Conservation (phyloP, 2,329 filamentous ascomycete genomes). For the Aspergillus sp. region DNA sequence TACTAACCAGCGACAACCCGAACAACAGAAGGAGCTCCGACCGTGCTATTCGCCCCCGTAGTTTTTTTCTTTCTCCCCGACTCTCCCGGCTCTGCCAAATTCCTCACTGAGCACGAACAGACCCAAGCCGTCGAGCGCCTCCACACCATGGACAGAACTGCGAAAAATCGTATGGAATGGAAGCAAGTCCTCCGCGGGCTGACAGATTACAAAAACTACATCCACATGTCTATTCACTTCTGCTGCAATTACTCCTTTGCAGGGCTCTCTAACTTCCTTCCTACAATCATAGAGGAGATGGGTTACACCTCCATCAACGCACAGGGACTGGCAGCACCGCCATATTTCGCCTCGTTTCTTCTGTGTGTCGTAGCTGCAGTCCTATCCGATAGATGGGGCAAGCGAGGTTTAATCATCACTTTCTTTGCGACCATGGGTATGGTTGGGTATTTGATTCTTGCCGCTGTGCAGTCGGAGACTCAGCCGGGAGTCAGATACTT, state of each 20-base stretch:
- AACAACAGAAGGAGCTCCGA: conserved; percentile 37
- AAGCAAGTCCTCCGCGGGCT: conserved; percentile 35
- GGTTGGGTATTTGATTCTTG: conserved; percentile 35
- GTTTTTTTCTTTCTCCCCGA: conserved; percentile 46
- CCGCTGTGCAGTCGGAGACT: conserved; percentile 21
- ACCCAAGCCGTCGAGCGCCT: conserved; percentile 52
- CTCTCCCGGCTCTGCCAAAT: conserved; percentile 41
- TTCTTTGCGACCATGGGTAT: conserved; percentile 22
- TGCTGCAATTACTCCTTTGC: conserved; percentile 39
- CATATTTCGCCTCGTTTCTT: conserved; percentile 41
- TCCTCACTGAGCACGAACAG: conserved; percentile 44
- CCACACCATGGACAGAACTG: conserved; percentile 18
- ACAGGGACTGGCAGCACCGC: conserved; percentile 42
- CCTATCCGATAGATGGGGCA: conserved; percentile 35
- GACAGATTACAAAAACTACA: conserved; percentile 36
- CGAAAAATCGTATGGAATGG: conserved; percentile 25
- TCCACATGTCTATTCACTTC: conserved; percentile 39
- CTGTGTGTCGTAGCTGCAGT: conserved; percentile 26
- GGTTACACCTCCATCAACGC: conserved; percentile 39
- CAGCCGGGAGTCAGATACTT: conserved; percentile 33
- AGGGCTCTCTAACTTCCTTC: conserved; percentile 41
- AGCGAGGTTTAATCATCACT: conserved; percentile 34
- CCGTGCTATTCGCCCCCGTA: conserved; percentile 39
- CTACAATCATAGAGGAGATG: conserved; percentile 42
- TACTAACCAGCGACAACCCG: too few species aligned